Conservation (phyloP, 441 rosid species). For the Syzygium malaccense region DNA sequence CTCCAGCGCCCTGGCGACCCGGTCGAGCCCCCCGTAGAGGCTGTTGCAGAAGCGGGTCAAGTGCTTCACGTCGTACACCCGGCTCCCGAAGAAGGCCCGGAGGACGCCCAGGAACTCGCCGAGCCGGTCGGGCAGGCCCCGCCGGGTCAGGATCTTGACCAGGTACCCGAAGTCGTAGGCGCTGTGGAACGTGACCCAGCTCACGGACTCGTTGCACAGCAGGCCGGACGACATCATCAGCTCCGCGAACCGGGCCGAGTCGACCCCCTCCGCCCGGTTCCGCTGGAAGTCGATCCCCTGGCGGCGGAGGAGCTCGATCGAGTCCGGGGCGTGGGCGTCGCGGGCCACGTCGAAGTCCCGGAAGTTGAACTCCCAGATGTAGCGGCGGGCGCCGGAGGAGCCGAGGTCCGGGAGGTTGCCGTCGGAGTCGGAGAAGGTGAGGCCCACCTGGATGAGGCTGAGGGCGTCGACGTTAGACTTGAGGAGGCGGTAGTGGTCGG, state of each 20-base stretch:
- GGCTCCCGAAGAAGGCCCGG: slow-evolving; percentile 4
- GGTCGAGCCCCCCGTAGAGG: slow-evolving; percentile 15
- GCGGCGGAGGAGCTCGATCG: slow-evolving; percentile 10
- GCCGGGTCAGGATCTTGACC: slow-evolving; percentile 13
- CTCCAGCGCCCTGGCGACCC: slow-evolving; percentile 2
- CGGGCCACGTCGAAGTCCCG: slow-evolving; percentile 10
- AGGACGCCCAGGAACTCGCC: slow-evolving; percentile 2
- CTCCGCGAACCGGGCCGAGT: slow-evolving; percentile 2
- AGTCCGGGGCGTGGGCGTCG: slow-evolving; percentile 9
- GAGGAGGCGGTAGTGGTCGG: slow-evolving; percentile 6
- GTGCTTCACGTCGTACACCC: slow-evolving; percentile 16
- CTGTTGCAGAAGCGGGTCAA: slow-evolving; percentile 11
- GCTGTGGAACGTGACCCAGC: slow-evolving; percentile 18
- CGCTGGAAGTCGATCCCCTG: slow-evolving; percentile 13
- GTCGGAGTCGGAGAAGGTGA: slow-evolving; percentile 8
- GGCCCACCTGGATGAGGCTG: slow-evolving; percentile 11
- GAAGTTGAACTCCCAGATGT: slow-evolving; percentile 19
- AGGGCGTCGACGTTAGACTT: slow-evolving; percentile 16
- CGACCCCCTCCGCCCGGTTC: slow-evolving; percentile 8
- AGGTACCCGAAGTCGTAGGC: slow-evolving; percentile 20
- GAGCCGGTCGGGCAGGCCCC: slow-evolving; percentile 1
- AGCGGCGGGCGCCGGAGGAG: background rate
- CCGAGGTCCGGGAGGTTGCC: slow-evolving; percentile 16
- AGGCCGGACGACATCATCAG: slow-evolving; percentile 6
- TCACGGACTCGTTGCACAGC: slow-evolving; percentile 4